Conservation (phyloP, 257 asterid species). For the Voacanga thouarsii region DNA sequence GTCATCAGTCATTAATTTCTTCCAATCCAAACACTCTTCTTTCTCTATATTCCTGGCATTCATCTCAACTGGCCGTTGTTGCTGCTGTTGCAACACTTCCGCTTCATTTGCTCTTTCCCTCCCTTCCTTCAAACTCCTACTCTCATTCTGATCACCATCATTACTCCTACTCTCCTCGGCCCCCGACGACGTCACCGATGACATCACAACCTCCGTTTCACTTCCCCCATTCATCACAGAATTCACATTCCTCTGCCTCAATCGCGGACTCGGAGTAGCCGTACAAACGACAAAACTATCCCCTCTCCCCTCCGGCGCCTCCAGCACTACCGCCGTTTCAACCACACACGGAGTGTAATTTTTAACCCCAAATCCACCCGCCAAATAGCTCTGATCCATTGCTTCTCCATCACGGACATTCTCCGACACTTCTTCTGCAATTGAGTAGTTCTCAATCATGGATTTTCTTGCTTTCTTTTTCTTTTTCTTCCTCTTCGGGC, state of each 20-base stretch:
- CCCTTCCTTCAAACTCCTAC: constrained; percentile 31
- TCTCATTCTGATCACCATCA: constrained; percentile 28
- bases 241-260: constrained; percentile 86
- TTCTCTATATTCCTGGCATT: constrained; percentile 61
- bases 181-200: constrained; percentile 20
- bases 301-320: constrained; percentile 26
- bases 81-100: constrained; percentile 23
- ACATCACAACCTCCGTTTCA: constrained; percentile 14
- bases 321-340: constrained; percentile 35
- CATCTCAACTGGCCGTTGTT: constrained; percentile 35
- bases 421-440: not conserved
- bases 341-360: constrained; percentile 11
- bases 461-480: constrained; percentile 32
- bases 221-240: constrained; percentile 39
- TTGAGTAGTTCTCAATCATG: constrained; percentile 13
- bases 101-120: constrained; percentile 24
- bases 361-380: not conserved
- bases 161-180: constrained; percentile 33
- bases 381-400: constrained; percentile 24
- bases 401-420: constrained; percentile 28
- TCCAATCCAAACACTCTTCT: constrained; percentile 80
- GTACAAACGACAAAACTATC: constrained; percentile 33
- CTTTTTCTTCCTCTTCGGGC: constrained; percentile 45
- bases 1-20: constrained; percentile 65
- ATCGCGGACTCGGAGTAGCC: constrained; percentile 36